Conservation (phyloP, 208 protist genomes). For the Tritrichomonas foetus region DNA sequence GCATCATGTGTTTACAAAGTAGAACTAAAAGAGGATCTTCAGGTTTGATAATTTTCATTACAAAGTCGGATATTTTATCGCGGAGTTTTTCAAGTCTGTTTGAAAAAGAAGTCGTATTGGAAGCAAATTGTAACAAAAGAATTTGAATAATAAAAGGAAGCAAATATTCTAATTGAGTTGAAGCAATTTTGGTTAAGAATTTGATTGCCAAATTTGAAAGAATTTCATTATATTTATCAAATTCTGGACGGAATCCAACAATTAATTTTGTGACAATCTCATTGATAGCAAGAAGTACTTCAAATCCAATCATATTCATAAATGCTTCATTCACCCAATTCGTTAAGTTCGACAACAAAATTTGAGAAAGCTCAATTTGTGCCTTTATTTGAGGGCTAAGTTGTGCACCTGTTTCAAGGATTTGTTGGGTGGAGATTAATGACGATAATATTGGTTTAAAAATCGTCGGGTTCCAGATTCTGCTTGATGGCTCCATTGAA, state of each 20-base stretch:
- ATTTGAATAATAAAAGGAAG: not conserved
- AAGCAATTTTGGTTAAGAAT: not conserved
- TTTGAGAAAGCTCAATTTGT: not conserved
- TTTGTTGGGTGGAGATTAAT: not conserved
- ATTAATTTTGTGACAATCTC: not conserved
- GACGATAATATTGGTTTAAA: not conserved
- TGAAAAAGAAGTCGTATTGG: not conserved
- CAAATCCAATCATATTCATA: not conserved
- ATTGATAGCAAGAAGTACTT: not conserved
- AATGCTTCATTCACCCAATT: not conserved
- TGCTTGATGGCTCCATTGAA: not conserved
- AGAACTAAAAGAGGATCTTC: not conserved
- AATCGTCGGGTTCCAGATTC: conserved; percentile 19
- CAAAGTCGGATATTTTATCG: not conserved
- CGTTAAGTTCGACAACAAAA: not conserved
- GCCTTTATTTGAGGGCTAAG: not conserved
- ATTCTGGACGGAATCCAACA: not conserved
- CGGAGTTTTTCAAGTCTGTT: not conserved
- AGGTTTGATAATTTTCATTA: not conserved
- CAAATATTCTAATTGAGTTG: not conserved
- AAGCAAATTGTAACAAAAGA: not conserved
- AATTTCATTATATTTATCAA: not conserved
- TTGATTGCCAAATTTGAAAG: not conserved
- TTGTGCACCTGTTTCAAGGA: not conserved
- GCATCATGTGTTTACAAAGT: not conserved